Percentiles rank a stretch among this genome's conserved stretches.
phyloP scores from a whole-genome alignment of 345 rosid genomes.

The Streptanthus diversifolius region DNA sequence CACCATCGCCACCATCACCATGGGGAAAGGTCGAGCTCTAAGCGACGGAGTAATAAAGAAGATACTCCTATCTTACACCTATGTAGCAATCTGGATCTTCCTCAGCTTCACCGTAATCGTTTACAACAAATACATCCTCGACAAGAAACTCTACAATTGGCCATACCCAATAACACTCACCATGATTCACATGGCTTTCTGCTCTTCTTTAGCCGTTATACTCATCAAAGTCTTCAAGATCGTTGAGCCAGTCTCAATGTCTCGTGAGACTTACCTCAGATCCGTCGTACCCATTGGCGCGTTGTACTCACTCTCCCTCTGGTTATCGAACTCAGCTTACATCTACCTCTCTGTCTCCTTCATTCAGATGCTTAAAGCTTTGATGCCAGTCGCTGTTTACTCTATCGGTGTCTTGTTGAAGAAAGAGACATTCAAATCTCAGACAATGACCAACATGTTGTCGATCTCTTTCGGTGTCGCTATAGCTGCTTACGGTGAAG shows the following conservation, averaged over 20 bases:
- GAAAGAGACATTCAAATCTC: constrained; percentile 58
- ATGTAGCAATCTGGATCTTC: constrained; percentile 96
- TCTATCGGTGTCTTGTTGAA: constrained; percentile 75
- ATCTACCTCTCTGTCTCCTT: constrained; percentile 91
- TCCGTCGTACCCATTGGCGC: constrained; percentile 96
- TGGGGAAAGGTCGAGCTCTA: constrained; percentile 82
- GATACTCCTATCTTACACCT: constrained; percentile 88
- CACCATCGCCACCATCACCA: constrained; percentile 13
- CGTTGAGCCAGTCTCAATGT: constrained; percentile 91
- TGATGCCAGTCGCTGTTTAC: constrained; percentile 96
- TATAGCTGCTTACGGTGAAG: constrained; percentile 95
- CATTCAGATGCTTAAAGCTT: constrained; percentile 94
- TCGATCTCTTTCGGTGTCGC: constrained; percentile 60
- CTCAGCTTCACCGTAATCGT: constrained; percentile 95
- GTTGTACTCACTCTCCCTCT: constrained; percentile 76
- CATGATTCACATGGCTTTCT: constrained; percentile 95
- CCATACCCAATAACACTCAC: constrained; percentile 95
- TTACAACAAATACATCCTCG: constrained; percentile 98
- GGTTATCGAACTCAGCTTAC: constrained; percentile 95
- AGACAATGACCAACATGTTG: constrained; percentile 81
- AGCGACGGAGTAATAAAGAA: constrained; percentile 75
- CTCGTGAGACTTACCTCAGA: constrained; percentile 70
- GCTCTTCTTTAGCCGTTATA: constrained; percentile 73
- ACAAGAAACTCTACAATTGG: constrained; percentile 95
- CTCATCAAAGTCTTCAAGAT: constrained; percentile 85